phyloP scores from a whole-genome alignment of 371 early-diverging fungal species.

The Syncephalastrum monosporum region DNA sequence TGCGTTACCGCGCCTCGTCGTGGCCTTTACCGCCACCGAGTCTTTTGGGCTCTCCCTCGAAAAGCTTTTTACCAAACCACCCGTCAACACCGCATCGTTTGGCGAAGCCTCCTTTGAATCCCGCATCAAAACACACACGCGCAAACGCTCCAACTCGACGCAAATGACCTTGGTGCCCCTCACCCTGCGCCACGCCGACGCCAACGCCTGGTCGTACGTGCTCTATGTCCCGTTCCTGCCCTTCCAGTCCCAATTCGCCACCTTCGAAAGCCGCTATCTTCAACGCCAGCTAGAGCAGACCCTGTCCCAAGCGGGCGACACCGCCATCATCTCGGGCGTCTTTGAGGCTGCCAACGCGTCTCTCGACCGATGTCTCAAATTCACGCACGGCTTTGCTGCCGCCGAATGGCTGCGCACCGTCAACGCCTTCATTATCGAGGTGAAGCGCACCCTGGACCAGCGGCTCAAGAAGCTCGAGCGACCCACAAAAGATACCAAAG shows the following conservation, averaged over 20 bases:
- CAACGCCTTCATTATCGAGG: constrained; percentile 48
- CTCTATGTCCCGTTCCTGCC: constrained; percentile 62
- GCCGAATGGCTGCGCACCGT: constrained; percentile 53
- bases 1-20: constrained; percentile 32
- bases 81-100: constrained; percentile 26
- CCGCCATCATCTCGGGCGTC: constrained; percentile 11
- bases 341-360: constrained; percentile 46
- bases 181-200: constrained; percentile 27
- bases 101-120: constrained; percentile 12
- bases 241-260: constrained; percentile 62
- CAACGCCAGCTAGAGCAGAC: constrained; percentile 20
- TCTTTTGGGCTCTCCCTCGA: constrained; percentile 57
- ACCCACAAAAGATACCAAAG: constrained; percentile 5
- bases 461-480: too few species aligned
- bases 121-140: constrained; percentile 14
- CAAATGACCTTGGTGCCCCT: constrained; percentile 18
- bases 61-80: constrained; percentile 47
- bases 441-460: constrained; percentile 18
- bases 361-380: constrained; percentile 49
- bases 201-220: constrained; percentile 51
- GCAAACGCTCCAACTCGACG: constrained; percentile 17
- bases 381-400: constrained; percentile 66
- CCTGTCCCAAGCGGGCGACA: constrained; percentile 26
- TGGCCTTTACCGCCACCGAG: constrained; percentile 50
- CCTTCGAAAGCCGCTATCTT: constrained; percentile 51